Conservation (phyloP, 2,329 filamentous ascomycete species). For the Aspergillus luchuensis region DNA sequence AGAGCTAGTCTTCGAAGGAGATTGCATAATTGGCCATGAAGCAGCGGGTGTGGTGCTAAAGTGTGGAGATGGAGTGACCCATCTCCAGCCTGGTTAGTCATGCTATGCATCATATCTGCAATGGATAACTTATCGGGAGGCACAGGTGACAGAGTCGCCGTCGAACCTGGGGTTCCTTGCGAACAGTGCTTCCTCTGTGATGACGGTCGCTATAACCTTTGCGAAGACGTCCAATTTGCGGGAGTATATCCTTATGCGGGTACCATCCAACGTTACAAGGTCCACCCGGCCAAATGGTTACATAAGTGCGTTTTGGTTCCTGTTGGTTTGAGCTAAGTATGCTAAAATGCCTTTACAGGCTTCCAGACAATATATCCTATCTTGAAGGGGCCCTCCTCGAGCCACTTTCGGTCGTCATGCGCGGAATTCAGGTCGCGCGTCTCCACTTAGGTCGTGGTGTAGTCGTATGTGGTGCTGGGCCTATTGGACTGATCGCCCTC, state of each 20-base stretch:
- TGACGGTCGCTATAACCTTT: slow-evolving; percentile 65
- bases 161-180: slow-evolving; percentile 69
- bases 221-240: slow-evolving; percentile 62
- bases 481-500: slow-evolving; percentile 63
- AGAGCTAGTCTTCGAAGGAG: slow-evolving; percentile 61
- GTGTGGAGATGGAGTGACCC: slow-evolving; percentile 57
- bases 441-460: slow-evolving; percentile 58
- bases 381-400: slow-evolving; percentile 65
- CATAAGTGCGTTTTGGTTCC: slow-evolving; percentile 39
- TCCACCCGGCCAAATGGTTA: slow-evolving; percentile 63
- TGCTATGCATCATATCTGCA: background rate
- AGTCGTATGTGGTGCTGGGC: slow-evolving; percentile 64
- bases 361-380: slow-evolving; percentile 60
- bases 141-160: slow-evolving; percentile 63
- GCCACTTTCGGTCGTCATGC: slow-evolving; percentile 64
- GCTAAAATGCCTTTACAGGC: slow-evolving; percentile 19
- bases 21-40: slow-evolving; percentile 68
- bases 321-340: no score
- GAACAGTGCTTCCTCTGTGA: slow-evolving; percentile 60
- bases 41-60: slow-evolving; percentile 62
- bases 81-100: slow-evolving; percentile 50
- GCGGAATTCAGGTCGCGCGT: slow-evolving; percentile 58
- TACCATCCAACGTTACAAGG: slow-evolving; percentile 63
- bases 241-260: slow-evolving; percentile 64
- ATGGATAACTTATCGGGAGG: background rate